These are phyloP conservation scores for Termitomyces sp. DNA, from an alignment of 1,284 basidiomycete species.

Conservation along the genomic window DNA sequence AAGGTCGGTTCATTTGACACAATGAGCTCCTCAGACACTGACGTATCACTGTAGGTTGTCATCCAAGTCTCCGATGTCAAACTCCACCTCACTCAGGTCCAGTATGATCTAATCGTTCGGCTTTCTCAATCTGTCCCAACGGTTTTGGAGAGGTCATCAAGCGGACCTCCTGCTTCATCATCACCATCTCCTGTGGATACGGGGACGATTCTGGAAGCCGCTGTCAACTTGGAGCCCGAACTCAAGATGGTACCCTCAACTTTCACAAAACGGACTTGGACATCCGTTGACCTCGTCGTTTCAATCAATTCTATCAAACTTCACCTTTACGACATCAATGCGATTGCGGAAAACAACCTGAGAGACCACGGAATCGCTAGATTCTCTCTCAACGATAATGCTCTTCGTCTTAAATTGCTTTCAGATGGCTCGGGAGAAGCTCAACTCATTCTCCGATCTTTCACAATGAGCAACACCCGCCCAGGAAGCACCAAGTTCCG, in stretches of 20 bases:
- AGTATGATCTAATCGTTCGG: conserved; percentile 77
- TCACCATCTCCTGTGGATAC: not conserved
- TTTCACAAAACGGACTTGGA: conserved; percentile 40
- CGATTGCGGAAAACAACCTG: conserved; percentile 56
- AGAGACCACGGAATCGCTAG: conserved; percentile 81
- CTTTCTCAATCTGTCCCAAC: conserved; percentile 75
- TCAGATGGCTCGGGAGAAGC: conserved; percentile 83
- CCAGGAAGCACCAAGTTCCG: conserved; percentile 84
- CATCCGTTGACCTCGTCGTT: conserved; percentile 75
- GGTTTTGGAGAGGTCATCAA: conserved; percentile 48
- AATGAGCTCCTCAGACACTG: not conserved
- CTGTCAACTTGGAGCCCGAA: conserved; percentile 57
- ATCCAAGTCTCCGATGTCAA: conserved; percentile 88
- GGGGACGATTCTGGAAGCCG: not conserved
- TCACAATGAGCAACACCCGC: conserved; percentile 88
- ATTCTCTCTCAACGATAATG: conserved; percentile 81
- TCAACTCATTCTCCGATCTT: conserved; percentile 84
- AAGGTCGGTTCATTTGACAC: conserved; percentile 44
- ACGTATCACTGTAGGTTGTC: conserved; percentile 42
- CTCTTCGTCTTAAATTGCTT: conserved; percentile 78
- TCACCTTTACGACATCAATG: conserved; percentile 83
- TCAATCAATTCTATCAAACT: conserved; percentile 75
- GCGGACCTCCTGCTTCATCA: conserved; percentile 24
- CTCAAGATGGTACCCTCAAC: conserved; percentile 25
- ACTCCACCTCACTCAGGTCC: conserved; percentile 85